A percentile compares a stretch with the other conserved stretches of the same genome.
Evolutionary conservation across 306 rosid genomes (phyloP).

Genomic region (Mimosa bimucronata): DNA sequence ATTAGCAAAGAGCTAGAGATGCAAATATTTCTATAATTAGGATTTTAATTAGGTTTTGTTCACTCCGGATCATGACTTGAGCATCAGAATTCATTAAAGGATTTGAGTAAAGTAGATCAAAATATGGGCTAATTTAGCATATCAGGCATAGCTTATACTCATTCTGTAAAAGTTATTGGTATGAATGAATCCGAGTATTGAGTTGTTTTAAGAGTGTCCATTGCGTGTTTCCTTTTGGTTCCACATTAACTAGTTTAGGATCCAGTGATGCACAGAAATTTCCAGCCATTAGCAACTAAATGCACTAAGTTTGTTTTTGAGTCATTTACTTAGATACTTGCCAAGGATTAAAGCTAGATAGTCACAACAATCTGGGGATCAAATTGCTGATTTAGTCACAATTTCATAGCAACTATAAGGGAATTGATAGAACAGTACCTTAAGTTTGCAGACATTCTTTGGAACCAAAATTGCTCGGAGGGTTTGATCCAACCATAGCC

Average conservation of each 20-base stretch:
- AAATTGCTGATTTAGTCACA: background rate
- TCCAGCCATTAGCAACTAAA: too few species aligned
- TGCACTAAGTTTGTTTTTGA: background rate
- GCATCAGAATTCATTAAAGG: background rate
- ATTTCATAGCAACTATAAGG: background rate
- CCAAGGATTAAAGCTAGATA: background rate
- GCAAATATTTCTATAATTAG: background rate
- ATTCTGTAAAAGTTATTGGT: background rate
- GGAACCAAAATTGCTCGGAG: conserved; percentile 84
- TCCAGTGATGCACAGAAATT: too few species aligned
- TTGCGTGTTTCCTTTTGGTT: background rate
- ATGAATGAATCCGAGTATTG: background rate
- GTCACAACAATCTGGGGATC: background rate
- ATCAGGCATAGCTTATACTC: background rate
- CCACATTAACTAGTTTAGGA: background rate
- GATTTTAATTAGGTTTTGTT: background rate
- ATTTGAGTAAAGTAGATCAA: background rate
- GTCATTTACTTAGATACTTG: background rate
- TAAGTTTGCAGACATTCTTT: conserved; percentile 62
- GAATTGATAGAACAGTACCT: conserved; percentile 48
- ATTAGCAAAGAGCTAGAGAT: background rate
- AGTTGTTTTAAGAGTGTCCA: background rate
- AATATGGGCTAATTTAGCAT: background rate
- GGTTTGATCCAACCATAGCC: conserved; percentile 88
- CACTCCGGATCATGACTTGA: background rate